A percentile compares a stretch with the other conserved stretches of the same genome.
Conservation (phyloP, 345 rosid genomes). For the Sisymbrium altissimum region DNA sequence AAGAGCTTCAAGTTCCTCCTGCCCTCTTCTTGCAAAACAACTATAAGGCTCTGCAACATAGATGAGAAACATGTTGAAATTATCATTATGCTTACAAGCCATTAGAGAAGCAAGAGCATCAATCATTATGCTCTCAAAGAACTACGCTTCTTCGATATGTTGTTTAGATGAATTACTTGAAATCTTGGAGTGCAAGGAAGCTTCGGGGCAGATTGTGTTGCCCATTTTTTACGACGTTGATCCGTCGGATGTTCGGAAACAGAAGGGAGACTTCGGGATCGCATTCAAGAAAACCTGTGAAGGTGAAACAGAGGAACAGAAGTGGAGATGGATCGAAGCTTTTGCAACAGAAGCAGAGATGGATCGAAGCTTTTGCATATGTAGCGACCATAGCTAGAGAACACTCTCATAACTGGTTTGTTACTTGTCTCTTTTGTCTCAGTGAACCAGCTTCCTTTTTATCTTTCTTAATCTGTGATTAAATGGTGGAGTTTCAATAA, state of each 20-base stretch:
- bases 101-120: neutral
- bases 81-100: no score
- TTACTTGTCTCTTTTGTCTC: neutral
- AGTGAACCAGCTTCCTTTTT: neutral
- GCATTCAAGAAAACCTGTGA: neutral
- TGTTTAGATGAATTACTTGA: slow-evolving; percentile 5
- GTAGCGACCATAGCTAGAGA: neutral
- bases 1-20: no score
- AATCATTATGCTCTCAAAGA: neutral
- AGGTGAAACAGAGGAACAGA: neutral
- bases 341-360: no score
- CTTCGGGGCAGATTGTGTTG: neutral
- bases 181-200: neutral
- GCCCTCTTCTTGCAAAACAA: no score
- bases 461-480: neutral
- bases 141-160: neutral
- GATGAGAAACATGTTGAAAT: no score
- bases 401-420: neutral
- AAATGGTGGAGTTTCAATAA: no score
- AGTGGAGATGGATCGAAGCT: neutral
- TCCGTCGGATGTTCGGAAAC: slow-evolving; percentile 6
- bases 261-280: neutral
- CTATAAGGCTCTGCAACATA: no score
- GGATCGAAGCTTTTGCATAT: neutral
- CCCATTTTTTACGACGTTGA: neutral